Base-by-base conservation (phyloP, 768 basidiomycete species). In the Trametes coccinea region DNA sequence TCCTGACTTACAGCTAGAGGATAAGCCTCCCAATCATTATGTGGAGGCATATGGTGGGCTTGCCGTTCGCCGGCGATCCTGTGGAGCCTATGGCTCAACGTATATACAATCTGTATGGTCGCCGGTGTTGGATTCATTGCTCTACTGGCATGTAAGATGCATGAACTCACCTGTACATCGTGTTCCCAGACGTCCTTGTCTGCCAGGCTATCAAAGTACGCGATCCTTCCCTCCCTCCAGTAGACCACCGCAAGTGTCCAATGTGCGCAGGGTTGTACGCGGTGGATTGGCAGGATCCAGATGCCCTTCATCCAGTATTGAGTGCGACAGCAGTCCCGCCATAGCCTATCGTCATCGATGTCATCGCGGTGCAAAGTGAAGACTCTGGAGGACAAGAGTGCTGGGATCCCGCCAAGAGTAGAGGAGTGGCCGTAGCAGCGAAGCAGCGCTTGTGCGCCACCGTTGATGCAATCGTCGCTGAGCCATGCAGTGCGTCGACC, bases 281-380 rank as follows among this genome's bases (percentile, higher is more conserved):
- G 51, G 17, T 61, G 59, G 4, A 61, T 61, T 3, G 59, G 59
- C 2, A 61, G 7, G 11, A 61, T 46, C 59, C 59, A 61, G 31
- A 53, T 41, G 13, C 54, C 53, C 27, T 40, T 31, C 14, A 34
- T 43, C 59, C 53, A 54, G 37, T 31, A 61, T 6, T 41, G 30
- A 7, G 31, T 53, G 4, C 40, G 27, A 6, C 4, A 17, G 9
- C 34, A 45, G 17, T 51, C 33, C n/a, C 59, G 16, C 53, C 52
- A 53, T 2, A 61, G 17, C 6, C 13, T 9, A 16, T 53, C n/a
- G 31, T 45, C 31, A 17, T 61, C 48, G 5, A 34, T 14, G 30
- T 34, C 11, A 7, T 14, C n/a, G 48, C 29, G 16, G 48, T 50
- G 48, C 48, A 50, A 8, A 3, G 30, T 50, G 30, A 50, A 33